Evolutionary conservation across 2,329 filamentous ascomycete species (phyloP).

Genomic region (Esteya vermicola): DNA sequence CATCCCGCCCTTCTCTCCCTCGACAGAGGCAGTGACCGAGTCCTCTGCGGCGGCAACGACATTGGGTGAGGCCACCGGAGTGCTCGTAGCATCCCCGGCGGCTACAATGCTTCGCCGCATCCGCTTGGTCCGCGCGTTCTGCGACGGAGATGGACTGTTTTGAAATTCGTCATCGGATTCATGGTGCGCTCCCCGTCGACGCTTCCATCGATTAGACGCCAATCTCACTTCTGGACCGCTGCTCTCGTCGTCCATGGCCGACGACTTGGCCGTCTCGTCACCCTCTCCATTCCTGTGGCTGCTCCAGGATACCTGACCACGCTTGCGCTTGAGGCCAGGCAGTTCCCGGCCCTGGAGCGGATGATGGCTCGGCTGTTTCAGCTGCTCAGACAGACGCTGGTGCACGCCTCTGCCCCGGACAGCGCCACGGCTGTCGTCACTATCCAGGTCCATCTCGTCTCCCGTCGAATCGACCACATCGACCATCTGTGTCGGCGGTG

Average conservation of each 20-base stretch:
- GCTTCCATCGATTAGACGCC: background rate
- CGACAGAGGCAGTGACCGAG: too few relatives aligned
- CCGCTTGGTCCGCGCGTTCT: background rate
- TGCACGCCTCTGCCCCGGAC: too few relatives aligned
- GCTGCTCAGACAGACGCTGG: background rate
- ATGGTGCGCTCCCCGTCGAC: background rate
- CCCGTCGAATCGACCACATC: background rate
- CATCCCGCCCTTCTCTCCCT: too few relatives aligned
- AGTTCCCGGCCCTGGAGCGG: too few relatives aligned
- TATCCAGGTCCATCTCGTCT: constrained; percentile 3
- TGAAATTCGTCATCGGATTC: constrained; percentile 3
- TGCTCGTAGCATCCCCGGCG: too few relatives aligned
- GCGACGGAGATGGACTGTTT: background rate
- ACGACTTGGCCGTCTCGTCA: too few relatives aligned
- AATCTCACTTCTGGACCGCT: background rate
- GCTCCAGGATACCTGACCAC: too few relatives aligned
- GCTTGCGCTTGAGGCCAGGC: constrained; percentile 9
- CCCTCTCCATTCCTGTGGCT: background rate
- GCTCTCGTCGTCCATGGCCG: constrained; percentile 1
- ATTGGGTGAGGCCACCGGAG: too few relatives aligned
- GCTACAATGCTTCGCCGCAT: too few relatives aligned
- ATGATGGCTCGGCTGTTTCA: constrained; percentile 3
- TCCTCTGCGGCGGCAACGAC: too few relatives aligned
- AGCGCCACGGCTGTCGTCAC: too few relatives aligned
- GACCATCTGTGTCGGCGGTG: constrained; percentile 3